Base-by-base conservation (phyloP, 2,329 filamentous ascomycete species). In the Xylariomycetidae sp. region DNA sequence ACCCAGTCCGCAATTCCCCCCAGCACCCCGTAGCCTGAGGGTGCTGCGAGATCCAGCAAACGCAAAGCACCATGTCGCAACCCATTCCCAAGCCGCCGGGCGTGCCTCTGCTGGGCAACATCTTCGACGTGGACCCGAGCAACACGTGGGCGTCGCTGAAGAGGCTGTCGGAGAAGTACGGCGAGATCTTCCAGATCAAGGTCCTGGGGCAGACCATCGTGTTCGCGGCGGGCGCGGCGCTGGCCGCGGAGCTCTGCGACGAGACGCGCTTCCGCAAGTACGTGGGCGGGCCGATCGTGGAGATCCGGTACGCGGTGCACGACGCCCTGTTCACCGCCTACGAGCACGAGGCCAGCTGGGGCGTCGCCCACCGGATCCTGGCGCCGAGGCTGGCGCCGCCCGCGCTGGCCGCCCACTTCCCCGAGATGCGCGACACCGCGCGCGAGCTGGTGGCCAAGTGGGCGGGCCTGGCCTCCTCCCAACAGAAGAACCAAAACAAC, bases 241-340 rank as follows among this genome's bases (percentile, higher is more conserved):
- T 68, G 2, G 60, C 60, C 8, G 61, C 64, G 38, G 64, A 67
- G 36, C 31, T 67, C 2, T 73, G 69, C 46, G 68, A 74, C 48
- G 57, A 73, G 57, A 65, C 59, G 46, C 64, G 70, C 1, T 74
- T 74, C 50, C 65, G 68, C 35, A 74, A 74, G 45, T 72, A 59
- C 40, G 68, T 74, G 2, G 67, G 67, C 19, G 69, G 68, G 0
- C 69, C 70, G 4, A 59, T 74, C 31, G 62, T 70, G 31, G 67
- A 74, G 58, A 73, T 73, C 36, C 62, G 68, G 15, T 58, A 60
- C 18, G 55, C 65, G 5, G 68, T 72, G 8, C 61, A 74, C 49
- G 67, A 70, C 40, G 46, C 67, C 4, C 61, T 74, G n/a, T 74
- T 74, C 54, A 68, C 70, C 3, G 69, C 70, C 5, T 72, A 56